Base-by-base conservation (phyloP, 352 stramenopile species). In the Phytophthora kernoviae region DNA sequence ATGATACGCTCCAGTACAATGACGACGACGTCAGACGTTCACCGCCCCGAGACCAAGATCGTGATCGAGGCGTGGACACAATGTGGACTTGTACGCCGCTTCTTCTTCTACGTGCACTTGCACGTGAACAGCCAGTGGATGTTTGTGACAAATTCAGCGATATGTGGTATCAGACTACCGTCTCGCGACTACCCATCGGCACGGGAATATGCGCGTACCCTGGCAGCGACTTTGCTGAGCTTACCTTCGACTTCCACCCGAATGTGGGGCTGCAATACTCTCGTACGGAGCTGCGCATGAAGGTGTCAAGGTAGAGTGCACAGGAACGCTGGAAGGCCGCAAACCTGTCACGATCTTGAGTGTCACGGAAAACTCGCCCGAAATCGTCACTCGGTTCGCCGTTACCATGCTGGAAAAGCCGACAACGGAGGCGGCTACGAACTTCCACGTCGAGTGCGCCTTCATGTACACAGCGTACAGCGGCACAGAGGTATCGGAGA, bases 111-210 rank as follows among this genome's bases (percentile, higher is more conserved):
- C 44, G 64, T 89, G 4, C 60, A 77, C 43, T 51, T 89, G 26
- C 79, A 90, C 42, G 57, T 79, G 37, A 71, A 77, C 54, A 82
- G 68, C 34, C 59, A 36, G 58, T 85, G 46, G 49, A 62, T 5
- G 65, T 91, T 11, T 87, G 77, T 45, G 65, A 88, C 12, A 62
- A 73, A 15, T 88, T 89, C 43, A 52, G 62, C 37, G 60, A 68
- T n/a, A 87, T 91, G 81, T 91, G 79, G 79, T 91, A 91, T 57
- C 77, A 91, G 59, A 76, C 59, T 10, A 65, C 60, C 0, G 60
- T 73, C 12, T 74, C 68, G 41, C 65, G 62, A 24, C 58, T 77
- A 5, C 68, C 71, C 21, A 65, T 80, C 39, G 24, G 40, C 1
- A 50, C 42, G 22, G 42, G 57, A 7, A 73, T 89, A 32, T 90